Evolutionary conservation across 2,329 filamentous ascomycete species (phyloP), one percentile per base, ranked within the genome.

Genomic region (Xylaria digitata): DNA sequence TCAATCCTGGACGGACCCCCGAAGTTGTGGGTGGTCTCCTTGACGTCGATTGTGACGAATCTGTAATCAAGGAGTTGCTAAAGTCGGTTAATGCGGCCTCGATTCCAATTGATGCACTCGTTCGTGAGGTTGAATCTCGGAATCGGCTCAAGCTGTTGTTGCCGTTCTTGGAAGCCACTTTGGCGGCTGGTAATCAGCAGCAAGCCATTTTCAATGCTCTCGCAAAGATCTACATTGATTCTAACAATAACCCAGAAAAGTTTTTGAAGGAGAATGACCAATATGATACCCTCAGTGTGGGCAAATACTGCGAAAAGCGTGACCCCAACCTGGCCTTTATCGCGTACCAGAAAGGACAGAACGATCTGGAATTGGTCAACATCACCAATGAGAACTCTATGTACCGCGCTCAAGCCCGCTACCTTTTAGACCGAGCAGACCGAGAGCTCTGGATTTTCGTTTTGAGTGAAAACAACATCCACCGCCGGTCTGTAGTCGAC

Each of bases 301-400:
- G 96, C 79, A 97, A 97, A 82, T 99, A 99, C 85, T 99, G 95
- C 79, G 95, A 97, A 85, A 98, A 98, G 87, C 92, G 96, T 40
- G 96, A 99, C 75, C 96, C 96, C 70, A 97, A 97, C 78, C 85
- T 99, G 61, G 95, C 93, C 2, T 97, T 92, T 81, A 97, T 98
- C 77, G 92, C 94, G 69, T 99, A 97, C 80, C 88, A 90, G 75
- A 99, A 99, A 85, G 96, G 96, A 21, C 93, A 97, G 81, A 99
- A 99, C 72, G 96, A 99, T 76, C 83, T 99, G 37, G 96, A 99
- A 82, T 87, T 99, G 63, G 95, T 99, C 81, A 96, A 92, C 80
- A 95, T 99, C 77, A 98, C 96, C 76, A 99, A 98, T 75, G 96
- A 99, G 82, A 99, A 99, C 82, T 90, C 93, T n/a, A 99, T 99